Conservation (phyloP, 495 filamentous ascomycete species). For the Clavariopsis aquatica region DNA sequence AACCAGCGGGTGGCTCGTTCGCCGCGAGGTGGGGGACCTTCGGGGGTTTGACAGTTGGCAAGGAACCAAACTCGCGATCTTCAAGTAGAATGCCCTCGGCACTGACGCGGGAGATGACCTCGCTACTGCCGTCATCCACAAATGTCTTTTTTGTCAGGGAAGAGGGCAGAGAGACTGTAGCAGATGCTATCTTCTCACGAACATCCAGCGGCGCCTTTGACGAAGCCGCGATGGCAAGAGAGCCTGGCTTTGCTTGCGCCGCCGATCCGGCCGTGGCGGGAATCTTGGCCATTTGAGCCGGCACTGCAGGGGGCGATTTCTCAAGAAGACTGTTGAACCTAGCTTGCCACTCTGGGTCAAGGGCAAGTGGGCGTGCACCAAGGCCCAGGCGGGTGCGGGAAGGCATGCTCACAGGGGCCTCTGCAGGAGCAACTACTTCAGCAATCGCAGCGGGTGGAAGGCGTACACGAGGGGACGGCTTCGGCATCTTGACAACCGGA, state of each 20-base stretch:
- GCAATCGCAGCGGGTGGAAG: slow-evolving; percentile 41
- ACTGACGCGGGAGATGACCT: slow-evolving; percentile 37
- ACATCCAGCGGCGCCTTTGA: slow-evolving; percentile 41
- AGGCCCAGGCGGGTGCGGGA: slow-evolving; percentile 12
- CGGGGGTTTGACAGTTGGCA: slow-evolving; percentile 40
- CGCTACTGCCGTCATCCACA: slow-evolving; percentile 38
- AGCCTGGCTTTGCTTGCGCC: slow-evolving; percentile 10
- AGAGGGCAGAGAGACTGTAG: slow-evolving; percentile 44
- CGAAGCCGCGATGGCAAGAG: slow-evolving; percentile 33
- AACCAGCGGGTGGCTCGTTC: slow-evolving; percentile 16
- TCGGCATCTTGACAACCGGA: slow-evolving; percentile 45
- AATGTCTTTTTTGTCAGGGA: slow-evolving; percentile 25
- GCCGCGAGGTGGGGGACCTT: slow-evolving; percentile 35
- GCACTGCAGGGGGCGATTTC: slow-evolving; percentile 24
- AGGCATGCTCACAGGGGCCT: slow-evolving; percentile 32
- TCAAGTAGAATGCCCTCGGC: slow-evolving; percentile 44
- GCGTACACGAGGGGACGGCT: slow-evolving; percentile 39
- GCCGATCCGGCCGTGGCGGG: slow-evolving; percentile 13
- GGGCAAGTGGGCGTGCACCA: slow-evolving; percentile 36
- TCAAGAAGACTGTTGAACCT: slow-evolving; percentile 36
- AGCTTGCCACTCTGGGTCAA: slow-evolving; percentile 34
- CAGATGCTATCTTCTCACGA: slow-evolving; percentile 12
- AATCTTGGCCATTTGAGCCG: slow-evolving; percentile 25
- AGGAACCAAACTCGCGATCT: slow-evolving; percentile 47
- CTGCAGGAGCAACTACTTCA: slow-evolving; percentile 14